phyloP scores from a whole-genome alignment of 139 green algal genomes.

The Parachlorella kessleri region DNA sequence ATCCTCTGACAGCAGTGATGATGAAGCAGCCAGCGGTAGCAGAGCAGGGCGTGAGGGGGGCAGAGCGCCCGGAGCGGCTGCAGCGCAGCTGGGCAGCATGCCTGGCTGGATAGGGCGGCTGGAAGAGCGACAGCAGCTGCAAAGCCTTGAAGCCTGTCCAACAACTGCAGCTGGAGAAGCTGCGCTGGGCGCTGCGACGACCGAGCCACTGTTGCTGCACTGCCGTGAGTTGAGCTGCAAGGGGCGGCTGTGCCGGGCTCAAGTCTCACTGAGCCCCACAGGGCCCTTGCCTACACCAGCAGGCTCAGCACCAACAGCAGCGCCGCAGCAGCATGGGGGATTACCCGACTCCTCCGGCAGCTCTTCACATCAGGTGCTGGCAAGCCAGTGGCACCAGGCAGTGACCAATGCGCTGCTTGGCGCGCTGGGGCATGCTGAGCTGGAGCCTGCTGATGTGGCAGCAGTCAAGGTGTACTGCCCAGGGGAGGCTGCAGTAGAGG shows the following conservation, averaged over 20 bases:
- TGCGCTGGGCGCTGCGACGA: too few relatives aligned
- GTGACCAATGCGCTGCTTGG: neutral
- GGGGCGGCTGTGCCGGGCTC: slow-evolving; percentile 16
- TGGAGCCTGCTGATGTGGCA: slow-evolving; percentile 17
- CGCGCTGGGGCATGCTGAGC: slow-evolving; percentile 3
- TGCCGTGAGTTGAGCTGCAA: neutral
- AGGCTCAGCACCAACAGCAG: too few relatives aligned
- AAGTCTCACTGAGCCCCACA: too few relatives aligned
- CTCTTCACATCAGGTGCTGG: too few relatives aligned
- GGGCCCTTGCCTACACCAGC: too few relatives aligned
- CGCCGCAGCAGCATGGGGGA: neutral
- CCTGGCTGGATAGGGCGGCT: slow-evolving; percentile 28
- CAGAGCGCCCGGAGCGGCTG: neutral
- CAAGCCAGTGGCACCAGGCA: neutral
- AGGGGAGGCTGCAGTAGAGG: neutral
- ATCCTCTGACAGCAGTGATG: slow-evolving; percentile 15
- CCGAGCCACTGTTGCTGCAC: neutral
- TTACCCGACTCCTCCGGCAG: too few relatives aligned
- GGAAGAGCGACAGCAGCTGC: too few relatives aligned
- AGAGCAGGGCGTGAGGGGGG: neutral
- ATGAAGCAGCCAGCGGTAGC: too few relatives aligned
- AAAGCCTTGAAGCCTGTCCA: too few relatives aligned
- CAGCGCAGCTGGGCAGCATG: slow-evolving; percentile 12
- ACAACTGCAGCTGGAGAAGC: too few relatives aligned
- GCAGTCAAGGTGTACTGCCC: slow-evolving; percentile 25